Percentiles rank a stretch among this genome's conserved stretches.
Evolutionary conservation across 164 flowering plant species (phyloP).

Genomic region (Dillenia turbinata): DNA sequence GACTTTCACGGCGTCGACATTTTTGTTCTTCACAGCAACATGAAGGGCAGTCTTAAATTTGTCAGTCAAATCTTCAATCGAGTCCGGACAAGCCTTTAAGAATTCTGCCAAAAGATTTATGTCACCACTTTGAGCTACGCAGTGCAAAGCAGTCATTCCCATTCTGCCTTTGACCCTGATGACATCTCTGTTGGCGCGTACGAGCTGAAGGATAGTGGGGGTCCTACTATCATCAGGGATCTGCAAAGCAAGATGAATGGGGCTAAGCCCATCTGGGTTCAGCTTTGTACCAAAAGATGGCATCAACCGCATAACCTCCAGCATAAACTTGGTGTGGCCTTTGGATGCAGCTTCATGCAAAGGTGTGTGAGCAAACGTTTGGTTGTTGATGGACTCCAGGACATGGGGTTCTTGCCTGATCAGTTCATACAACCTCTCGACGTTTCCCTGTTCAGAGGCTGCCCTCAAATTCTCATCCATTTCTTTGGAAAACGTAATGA

Average conservation of each 20-base stretch:
- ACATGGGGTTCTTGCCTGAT: conserved; percentile 7
- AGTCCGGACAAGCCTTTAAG: conserved; percentile 10
- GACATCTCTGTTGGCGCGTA: conserved; percentile 3
- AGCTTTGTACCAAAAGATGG: too few relatives aligned
- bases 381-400: conserved; percentile 6
- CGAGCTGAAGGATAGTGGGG: background rate
- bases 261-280: too few relatives aligned
- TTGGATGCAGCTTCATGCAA: conserved; percentile 22
- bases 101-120: too few relatives aligned
- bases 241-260: conserved; percentile 27
- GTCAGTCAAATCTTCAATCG: too few relatives aligned
- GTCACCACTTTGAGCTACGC: too few relatives aligned
- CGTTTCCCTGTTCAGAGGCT: conserved; percentile 12
- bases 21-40: conserved; percentile 8
- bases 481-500: too few relatives aligned
- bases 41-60: conserved; percentile 22
- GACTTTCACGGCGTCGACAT: conserved; percentile 6
- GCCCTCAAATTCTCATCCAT: too few relatives aligned
- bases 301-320: conserved; percentile 20
- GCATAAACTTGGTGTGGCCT: conserved; percentile 12
- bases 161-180: too few relatives aligned
- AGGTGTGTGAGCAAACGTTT: conserved; percentile 20
- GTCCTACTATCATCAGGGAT: background rate
- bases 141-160: too few relatives aligned
- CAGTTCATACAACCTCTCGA: conserved; percentile 14